Conservation (phyloP, 495 filamentous ascomycete genomes). For the Polyplosphaeria fusca region DNA sequence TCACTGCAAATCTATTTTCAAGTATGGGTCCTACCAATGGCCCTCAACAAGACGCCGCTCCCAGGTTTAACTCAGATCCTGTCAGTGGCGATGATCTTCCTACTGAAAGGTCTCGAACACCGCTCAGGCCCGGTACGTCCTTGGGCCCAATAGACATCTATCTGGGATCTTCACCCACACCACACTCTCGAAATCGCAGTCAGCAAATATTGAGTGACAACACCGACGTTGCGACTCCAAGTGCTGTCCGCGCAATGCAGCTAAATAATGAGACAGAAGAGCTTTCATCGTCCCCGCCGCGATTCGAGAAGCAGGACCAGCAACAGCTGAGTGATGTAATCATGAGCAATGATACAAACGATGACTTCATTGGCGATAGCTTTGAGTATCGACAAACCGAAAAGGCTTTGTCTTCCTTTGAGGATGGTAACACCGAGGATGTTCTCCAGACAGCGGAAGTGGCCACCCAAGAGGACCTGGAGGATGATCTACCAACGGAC, state of each 20-base stretch:
- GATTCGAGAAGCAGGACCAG: constrained; percentile 6
- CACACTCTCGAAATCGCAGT: constrained; percentile 37
- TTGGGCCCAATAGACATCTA: constrained; percentile 52
- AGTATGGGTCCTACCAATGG: constrained; percentile 61
- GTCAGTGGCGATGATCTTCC: constrained; percentile 22
- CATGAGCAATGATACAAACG: neutral
- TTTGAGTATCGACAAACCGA: constrained; percentile 20
- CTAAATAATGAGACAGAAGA: constrained; percentile 6
- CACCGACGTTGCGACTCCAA: constrained; percentile 12
- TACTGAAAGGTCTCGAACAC: constrained; percentile 39
- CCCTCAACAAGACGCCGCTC: neutral
- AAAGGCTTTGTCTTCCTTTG: constrained; percentile 3
- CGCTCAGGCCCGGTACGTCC: constrained; percentile 10
- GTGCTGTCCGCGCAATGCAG: constrained; percentile 10
- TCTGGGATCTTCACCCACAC: constrained; percentile 80
- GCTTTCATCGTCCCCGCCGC: constrained; percentile 26
- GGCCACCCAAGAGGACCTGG: neutral
- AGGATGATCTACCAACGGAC: constrained; percentile 5
- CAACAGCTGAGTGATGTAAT: neutral
- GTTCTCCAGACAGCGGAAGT: neutral
- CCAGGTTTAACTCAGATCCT: constrained; percentile 16
- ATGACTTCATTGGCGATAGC: constrained; percentile 12
- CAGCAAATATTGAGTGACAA: constrained; percentile 21
- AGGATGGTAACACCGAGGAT: constrained; percentile 14
- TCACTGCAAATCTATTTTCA: constrained; percentile 66